Evolutionary conservation across 2,329 filamentous ascomycete species (phyloP).

Genomic region (Aspergillus novofumigatus): DNA sequence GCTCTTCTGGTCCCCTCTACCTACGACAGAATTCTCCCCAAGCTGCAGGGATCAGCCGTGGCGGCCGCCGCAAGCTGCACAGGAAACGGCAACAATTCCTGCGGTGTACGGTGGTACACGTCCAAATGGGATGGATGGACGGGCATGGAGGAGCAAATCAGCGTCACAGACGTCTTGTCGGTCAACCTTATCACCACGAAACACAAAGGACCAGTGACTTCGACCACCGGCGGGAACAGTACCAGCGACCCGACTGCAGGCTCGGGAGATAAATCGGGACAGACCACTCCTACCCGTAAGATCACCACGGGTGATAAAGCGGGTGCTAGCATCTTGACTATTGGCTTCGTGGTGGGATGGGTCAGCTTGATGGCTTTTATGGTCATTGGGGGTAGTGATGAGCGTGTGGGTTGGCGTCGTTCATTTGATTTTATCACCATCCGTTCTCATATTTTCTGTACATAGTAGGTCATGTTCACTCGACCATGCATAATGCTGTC

Average conservation of each 20-base stretch:
- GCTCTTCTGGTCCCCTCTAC: slow-evolving; percentile 62
- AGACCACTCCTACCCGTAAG: slow-evolving; percentile 6
- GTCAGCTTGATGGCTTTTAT: slow-evolving; percentile 29
- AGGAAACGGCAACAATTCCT: slow-evolving; percentile 55
- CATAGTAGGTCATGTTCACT: neutral
- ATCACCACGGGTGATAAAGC: slow-evolving; percentile 34
- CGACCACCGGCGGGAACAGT: slow-evolving; percentile 54
- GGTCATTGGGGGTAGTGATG: slow-evolving; percentile 23
- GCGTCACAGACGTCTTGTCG: slow-evolving; percentile 60
- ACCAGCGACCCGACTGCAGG: slow-evolving; percentile 36
- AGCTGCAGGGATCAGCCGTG: slow-evolving; percentile 54
- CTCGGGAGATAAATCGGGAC: neutral
- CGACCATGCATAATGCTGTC: neutral
- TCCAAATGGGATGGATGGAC: slow-evolving; percentile 52
- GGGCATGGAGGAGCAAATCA: slow-evolving; percentile 68
- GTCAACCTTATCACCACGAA: slow-evolving; percentile 52
- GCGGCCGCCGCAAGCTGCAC: slow-evolving; percentile 62
- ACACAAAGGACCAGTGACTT: slow-evolving; percentile 41
- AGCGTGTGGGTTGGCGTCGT: neutral
- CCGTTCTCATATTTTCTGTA: neutral
- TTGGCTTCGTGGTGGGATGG: slow-evolving; percentile 26
- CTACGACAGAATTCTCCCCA: slow-evolving; percentile 51
- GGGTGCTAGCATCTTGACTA: slow-evolving; percentile 38
- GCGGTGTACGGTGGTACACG: slow-evolving; percentile 60
- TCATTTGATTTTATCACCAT: neutral